phyloP scores from a whole-genome alignment of 2,329 filamentous ascomycete species.

The Pestalotiopsis sp. region DNA sequence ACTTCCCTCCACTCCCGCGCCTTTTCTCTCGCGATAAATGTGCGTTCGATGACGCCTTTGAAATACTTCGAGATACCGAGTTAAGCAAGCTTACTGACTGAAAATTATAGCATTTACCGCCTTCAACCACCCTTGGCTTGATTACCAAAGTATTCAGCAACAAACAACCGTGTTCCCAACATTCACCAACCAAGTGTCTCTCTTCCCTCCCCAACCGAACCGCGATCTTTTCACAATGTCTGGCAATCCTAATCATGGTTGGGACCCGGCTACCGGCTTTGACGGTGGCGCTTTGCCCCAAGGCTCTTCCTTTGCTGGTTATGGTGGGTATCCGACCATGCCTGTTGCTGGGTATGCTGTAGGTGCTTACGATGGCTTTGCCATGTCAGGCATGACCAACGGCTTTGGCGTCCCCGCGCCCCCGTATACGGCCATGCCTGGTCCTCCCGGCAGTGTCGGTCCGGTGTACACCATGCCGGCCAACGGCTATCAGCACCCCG shows the following conservation, averaged over 20 bases:
- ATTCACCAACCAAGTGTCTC: not conserved
- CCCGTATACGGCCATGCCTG: constrained; percentile 9
- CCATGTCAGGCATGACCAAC: constrained; percentile 21
- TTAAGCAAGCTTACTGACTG: not conserved
- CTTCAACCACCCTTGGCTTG: not conserved
- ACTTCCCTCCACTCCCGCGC: not conserved
- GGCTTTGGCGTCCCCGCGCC: not conserved
- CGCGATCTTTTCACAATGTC: not conserved
- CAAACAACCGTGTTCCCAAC: not conserved
- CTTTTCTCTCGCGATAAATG: not conserved
- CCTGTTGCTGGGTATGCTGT: not conserved
- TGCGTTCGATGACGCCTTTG: no score
- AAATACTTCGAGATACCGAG: not conserved
- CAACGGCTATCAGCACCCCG: constrained; percentile 20
- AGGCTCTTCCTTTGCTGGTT: not conserved
- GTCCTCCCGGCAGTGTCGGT: constrained; percentile 17
- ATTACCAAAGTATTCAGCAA: not conserved
- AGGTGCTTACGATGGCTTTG: not conserved
- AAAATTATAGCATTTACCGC: not conserved
- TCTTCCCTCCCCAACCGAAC: not conserved
- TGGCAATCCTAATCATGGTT: constrained; percentile 6
- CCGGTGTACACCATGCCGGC: constrained; percentile 20
- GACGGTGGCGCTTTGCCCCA: constrained; percentile 30
- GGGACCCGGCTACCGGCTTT: constrained; percentile 40
- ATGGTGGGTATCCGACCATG: not conserved